Evolutionary conservation across 495 filamentous ascomycete species (phyloP).

Genomic region (Podospora comata): DNA sequence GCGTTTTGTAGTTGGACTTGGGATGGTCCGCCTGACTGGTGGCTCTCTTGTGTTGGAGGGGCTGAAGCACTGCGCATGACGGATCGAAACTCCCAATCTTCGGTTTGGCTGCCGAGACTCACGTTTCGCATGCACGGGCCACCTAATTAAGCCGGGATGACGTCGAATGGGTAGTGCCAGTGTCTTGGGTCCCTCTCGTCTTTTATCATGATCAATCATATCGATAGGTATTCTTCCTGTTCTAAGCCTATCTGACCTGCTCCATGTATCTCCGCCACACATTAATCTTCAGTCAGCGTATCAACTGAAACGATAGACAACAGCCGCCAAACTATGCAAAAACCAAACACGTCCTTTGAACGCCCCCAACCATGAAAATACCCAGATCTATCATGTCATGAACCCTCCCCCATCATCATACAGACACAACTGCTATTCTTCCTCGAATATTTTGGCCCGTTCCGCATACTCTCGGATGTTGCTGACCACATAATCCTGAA

Average conservation of each 20-base stretch:
- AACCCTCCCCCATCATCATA: background rate
- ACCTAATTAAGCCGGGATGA: conserved; percentile 5
- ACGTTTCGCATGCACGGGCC: conserved; percentile 22
- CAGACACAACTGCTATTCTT: conserved; percentile 19
- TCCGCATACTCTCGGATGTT: conserved; percentile 78
- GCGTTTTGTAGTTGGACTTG: conserved; percentile 6
- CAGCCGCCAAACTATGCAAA: background rate
- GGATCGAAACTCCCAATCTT: conserved; percentile 6
- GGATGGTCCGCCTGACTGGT: background rate
- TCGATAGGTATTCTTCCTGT: no score
- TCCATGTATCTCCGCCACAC: no score
- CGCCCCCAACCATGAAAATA: background rate
- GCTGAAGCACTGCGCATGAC: background rate
- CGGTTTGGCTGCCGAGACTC: conserved; percentile 14
- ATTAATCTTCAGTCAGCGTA: background rate
- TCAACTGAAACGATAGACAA: background rate
- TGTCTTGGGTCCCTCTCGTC: background rate
- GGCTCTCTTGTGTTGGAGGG: background rate
- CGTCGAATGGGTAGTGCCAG: background rate
- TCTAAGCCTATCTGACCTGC: no score
- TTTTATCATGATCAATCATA: no score
- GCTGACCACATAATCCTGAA: conserved; percentile 73
- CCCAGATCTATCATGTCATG: background rate
- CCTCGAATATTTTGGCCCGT: conserved; percentile 66
- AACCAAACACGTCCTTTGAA: background rate